phyloP scores from a whole-genome alignment of 306 rosid genomes.

The Glycine latifolia region DNA sequence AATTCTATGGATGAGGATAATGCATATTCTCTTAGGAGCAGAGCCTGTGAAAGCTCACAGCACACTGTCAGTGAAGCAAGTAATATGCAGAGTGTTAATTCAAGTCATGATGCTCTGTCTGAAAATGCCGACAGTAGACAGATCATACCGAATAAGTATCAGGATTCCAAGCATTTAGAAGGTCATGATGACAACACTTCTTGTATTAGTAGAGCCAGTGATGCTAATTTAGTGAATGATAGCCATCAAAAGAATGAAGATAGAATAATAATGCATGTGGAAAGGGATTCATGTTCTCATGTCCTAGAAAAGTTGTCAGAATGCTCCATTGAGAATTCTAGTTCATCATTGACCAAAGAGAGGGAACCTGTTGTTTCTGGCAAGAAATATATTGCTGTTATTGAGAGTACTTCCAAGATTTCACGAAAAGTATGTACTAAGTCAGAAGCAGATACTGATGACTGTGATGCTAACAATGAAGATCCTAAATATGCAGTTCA shows the following conservation, averaged over 20 bases:
- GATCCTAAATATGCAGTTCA: slow-evolving; percentile 49
- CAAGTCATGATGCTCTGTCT: slow-evolving; percentile 67
- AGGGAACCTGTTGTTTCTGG: slow-evolving; percentile 44
- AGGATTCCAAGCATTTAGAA: slow-evolving; percentile 60
- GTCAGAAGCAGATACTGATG: slow-evolving; percentile 59
- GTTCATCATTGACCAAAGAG: slow-evolving; percentile 50
- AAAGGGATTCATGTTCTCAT: slow-evolving; percentile 36
- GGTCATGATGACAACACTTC: slow-evolving; percentile 67
- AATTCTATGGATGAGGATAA: slow-evolving; percentile 62
- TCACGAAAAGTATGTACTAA: slow-evolving; percentile 47
- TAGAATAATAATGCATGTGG: slow-evolving; percentile 20
- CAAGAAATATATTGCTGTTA: slow-evolving; percentile 48
- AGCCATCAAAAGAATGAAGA: slow-evolving; percentile 55
- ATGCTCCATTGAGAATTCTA: slow-evolving; percentile 38
- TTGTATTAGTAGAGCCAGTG: slow-evolving; percentile 68
- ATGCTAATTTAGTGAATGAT: slow-evolving; percentile 49
- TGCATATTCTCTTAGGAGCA: slow-evolving; percentile 61
- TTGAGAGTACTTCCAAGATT: slow-evolving; percentile 49
- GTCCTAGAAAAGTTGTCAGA: slow-evolving; percentile 42
- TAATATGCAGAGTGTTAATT: slow-evolving; percentile 56
- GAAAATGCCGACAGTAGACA: slow-evolving; percentile 77
- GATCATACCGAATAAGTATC: slow-evolving; percentile 45
- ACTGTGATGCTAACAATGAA: slow-evolving; percentile 49
- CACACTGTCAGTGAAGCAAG: slow-evolving; percentile 69
- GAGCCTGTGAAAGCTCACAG: slow-evolving; percentile 63